Base-by-base conservation (phyloP, 1,139 yeast species). In the Scheffersomyces cryptocercus region DNA sequence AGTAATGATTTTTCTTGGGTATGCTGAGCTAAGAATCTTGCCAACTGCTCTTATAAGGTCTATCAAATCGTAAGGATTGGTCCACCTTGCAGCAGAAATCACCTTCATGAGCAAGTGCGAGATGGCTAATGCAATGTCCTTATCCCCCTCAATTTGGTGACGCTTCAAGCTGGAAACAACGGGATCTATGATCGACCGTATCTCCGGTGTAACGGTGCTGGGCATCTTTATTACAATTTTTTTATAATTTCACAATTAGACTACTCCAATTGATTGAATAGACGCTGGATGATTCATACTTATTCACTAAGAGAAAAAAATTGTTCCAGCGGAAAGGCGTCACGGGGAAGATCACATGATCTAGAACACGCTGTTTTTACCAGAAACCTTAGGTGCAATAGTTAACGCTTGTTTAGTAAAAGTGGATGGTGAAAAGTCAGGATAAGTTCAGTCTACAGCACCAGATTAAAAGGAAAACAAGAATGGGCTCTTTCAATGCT, bases 51-150 rank as follows among this genome's bases (percentile, higher is more conserved):
- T 81, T 50, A 93, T 82, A 46, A 86, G 82, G 14, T 67, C 67
- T 37, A 91, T 82, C 51, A 93, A 74, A 49, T 88, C 90, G 47
- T 80, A 83, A 8, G 88, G 81, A 46, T 83, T 81, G 36, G 81
- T 72, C 97, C 98, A 93, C 60, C 96, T 77, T 3, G 93, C 89
- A 3, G 89, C 88, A 0, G 98, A 88, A 15, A 91, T 85, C 39
- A 89, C 95, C 62, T 97, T 79, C 82, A 89, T 85, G 52, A 93
- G 68, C 41, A 93, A 72, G 54, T 89, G 95, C 13, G 97, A 85
- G 6, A 97, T 88, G 46, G 88, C 93, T 39, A 89, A 70, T 1
- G 98, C 98, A 40, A 89, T 88, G 28, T 74, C 77, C 56, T 84
- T 83, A 29, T 95, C 87, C 1, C 89, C 93, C 5, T 73, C 65